Evolutionary conservation across 176 grass and related monocot genomes (phyloP), one percentile per base, ranked within the genome.

Genomic region (Zoysia japonica): DNA sequence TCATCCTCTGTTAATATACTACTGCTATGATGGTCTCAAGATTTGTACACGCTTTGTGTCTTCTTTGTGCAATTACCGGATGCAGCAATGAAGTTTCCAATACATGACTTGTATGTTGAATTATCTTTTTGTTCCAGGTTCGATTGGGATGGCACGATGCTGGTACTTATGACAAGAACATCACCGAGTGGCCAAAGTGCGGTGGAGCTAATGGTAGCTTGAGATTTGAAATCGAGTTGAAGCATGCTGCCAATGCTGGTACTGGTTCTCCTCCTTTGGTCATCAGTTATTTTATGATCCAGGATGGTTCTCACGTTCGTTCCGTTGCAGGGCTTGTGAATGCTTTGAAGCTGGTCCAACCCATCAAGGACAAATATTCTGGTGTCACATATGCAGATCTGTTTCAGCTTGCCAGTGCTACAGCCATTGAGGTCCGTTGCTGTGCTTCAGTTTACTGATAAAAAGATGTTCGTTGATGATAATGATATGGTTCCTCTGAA

Each of bases 391-490:
- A 94, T 61, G 89, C 92, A 43, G 95, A 94, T 87, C 68, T 98
- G 49, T 94, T 98, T 82, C 95, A 98, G 75, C 88, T 98, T 53
- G 92, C 95, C 49, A 98, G 95, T 83, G 89, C 92, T 67, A 94
- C 95, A 70, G 95, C 95, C 48, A 90, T 98, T 60, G 92, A 94
- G 95, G 92, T 98, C 15, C 16, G 54, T 80, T 44, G 56, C 47
- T n/a, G 17, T n/a, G 38, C 20, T 87, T 54, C 16, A n/a, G 64
- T 12, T 50, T 51, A 53, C 43, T n/a, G 45, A 78, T 79, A 13
- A 52, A 9, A 17, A 35, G n/a, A 10, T 41, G 6, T 42, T 54
- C 1, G 15, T 74, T 77, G 2, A 36, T 52, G 37, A 59, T 47
- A 1, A 6, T 4, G 20, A 38, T 44, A 6, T 82, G 2, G 4